These are phyloP conservation scores for Stagonosporopsis rhizophila DNA, from an alignment of 2,329 filamentous ascomycete species.

Conservation along the genomic window DNA sequence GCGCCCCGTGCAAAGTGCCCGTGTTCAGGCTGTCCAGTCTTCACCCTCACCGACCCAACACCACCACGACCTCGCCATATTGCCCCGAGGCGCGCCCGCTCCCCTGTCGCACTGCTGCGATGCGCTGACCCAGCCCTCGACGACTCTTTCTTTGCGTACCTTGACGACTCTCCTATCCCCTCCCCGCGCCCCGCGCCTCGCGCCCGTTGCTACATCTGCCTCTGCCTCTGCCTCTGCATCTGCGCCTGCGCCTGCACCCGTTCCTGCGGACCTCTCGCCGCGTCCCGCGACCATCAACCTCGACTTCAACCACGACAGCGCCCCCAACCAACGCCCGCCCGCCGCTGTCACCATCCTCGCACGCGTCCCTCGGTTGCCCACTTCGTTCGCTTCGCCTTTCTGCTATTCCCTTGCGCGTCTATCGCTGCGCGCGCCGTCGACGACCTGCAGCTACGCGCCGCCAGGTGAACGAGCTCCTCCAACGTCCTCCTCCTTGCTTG, in stretches of 20 bases:
- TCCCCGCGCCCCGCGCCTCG: constrained; percentile 17
- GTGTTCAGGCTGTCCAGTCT: constrained; percentile 10
- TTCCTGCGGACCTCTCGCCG: constrained; percentile 28
- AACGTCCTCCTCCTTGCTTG: constrained; percentile 34
- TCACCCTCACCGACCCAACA: constrained; percentile 10
- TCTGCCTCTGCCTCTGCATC: constrained; percentile 7
- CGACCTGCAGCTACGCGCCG: constrained; percentile 31
- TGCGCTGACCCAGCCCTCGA: constrained; percentile 31
- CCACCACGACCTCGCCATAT: constrained; percentile 34
- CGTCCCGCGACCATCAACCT: constrained; percentile 20
- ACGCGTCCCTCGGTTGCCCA: constrained; percentile 12
- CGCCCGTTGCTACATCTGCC: neutral
- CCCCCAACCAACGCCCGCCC: no score
- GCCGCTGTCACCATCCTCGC: constrained; percentile 9
- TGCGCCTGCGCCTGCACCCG: no score
- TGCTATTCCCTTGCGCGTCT: constrained; percentile 16
- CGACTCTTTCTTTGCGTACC: constrained; percentile 36
- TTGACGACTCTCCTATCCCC: constrained; percentile 18
- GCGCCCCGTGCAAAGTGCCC: neutral
- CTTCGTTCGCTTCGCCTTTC: constrained; percentile 14
- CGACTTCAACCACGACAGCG: no score
- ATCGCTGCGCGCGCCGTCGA: constrained; percentile 21
- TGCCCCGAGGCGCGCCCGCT: constrained; percentile 32
- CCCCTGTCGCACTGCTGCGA: constrained; percentile 31
- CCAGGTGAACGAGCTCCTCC: constrained; percentile 22